Conservation (phyloP, 169 alveolate genomes). For the Eimeria necatrix region DNA sequence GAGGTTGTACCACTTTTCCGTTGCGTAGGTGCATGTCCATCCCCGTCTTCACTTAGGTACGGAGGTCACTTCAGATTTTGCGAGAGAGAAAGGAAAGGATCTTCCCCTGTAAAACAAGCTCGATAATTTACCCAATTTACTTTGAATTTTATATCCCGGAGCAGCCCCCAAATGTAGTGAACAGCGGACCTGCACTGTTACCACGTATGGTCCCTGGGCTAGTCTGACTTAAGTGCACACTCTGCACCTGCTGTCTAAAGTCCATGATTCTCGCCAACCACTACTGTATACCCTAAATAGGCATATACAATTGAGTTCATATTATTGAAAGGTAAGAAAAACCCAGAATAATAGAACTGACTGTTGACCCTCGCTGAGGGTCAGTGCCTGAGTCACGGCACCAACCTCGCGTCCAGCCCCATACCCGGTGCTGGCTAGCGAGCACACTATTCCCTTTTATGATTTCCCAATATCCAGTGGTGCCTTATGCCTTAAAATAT, state of each 20-base stretch:
- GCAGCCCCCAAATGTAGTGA: not conserved
- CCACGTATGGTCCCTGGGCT: not conserved
- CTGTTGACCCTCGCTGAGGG: constrained; percentile 16
- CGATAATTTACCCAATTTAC: not conserved
- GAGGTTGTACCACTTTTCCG: constrained; percentile 24
- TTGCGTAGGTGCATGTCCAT: not conserved
- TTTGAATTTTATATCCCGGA: not conserved
- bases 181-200: not conserved
- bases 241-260: not conserved
- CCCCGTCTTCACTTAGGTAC: not conserved
- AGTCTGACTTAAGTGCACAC: not conserved
- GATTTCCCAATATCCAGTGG: not conserved
- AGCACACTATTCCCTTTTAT: not conserved
- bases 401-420: constrained; percentile 21
- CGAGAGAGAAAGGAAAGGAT: not conserved
- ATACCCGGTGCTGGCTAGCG: not conserved
- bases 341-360: constrained; percentile 5
- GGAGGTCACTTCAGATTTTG: constrained; percentile 20
- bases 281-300: not conserved
- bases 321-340: not conserved
- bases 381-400: not conserved
- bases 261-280: constrained; percentile 13
- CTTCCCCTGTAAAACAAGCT: not conserved
- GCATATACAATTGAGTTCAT: not conserved
- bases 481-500: not conserved